phyloP scores from a whole-genome alignment of 1,284 basidiomycete genomes.

The Ceratobasidium sp. region DNA sequence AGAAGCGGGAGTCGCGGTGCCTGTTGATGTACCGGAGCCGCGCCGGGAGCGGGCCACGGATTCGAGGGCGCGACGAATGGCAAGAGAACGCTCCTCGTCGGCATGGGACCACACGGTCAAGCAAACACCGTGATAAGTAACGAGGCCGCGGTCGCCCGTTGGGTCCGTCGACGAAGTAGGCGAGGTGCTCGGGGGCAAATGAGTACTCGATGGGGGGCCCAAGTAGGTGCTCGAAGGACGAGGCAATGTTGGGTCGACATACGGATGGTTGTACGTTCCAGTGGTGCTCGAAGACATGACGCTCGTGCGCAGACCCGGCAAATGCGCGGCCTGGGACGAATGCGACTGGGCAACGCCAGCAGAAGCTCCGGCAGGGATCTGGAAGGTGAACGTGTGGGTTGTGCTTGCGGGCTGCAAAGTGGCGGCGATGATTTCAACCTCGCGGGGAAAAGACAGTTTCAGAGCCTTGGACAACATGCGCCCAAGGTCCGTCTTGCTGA shows the following conservation, averaged over 20 bases:
- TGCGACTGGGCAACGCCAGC: conserved; percentile 45
- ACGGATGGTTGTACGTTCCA: conserved; percentile 41
- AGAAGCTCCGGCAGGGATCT: conserved; percentile 45
- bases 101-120: conserved; percentile 94
- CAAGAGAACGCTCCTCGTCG: conserved; percentile 80
- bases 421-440: conserved; percentile 93
- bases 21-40: conserved; percentile 33
- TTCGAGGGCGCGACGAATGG: conserved; percentile 82
- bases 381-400: conserved; percentile 90
- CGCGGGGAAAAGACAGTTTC: conserved; percentile 90
- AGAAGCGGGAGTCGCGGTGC: conserved; percentile 27
- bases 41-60: conserved; percentile 45
- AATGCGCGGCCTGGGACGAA: conserved; percentile 61
- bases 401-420: conserved; percentile 90
- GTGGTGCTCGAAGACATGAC: conserved; percentile 42
- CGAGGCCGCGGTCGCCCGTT: conserved; percentile 44
- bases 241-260: conserved; percentile 45
- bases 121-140: conserved; percentile 86
- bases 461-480: conserved; percentile 90
- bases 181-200: conserved; percentile 39
- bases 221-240: conserved; percentile 79
- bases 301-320: conserved; percentile 40
- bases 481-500: conserved; percentile 81
- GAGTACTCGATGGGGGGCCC: conserved; percentile 63
- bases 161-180: conserved; percentile 39